Evolutionary conservation across 371 early-diverging fungal species (phyloP).

Genomic region (Apophysomyces sp.): DNA sequence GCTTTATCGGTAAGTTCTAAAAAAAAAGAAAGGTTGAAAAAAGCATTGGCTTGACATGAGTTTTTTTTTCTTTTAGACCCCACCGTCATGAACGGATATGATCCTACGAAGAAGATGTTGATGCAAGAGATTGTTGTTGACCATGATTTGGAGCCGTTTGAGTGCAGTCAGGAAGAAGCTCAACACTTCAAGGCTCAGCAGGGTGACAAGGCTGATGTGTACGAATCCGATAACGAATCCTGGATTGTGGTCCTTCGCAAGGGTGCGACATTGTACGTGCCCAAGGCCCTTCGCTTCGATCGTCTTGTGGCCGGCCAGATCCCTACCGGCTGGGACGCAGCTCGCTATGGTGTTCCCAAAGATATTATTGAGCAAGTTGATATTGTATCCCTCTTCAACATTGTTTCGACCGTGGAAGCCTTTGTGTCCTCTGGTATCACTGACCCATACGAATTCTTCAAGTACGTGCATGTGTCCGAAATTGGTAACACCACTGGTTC

Average conservation of each 20-base stretch:
- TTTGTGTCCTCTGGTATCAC: conserved; percentile 91
- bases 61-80: conserved; percentile 56
- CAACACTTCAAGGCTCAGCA: conserved; percentile 87
- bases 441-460: conserved; percentile 97
- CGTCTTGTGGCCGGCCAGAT: conserved; percentile 95
- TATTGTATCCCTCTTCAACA: conserved; percentile 82
- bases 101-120: conserved; percentile 86
- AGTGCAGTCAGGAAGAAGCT: conserved; percentile 91
- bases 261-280: conserved; percentile 88
- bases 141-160: conserved; percentile 90
- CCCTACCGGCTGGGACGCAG: conserved; percentile 94
- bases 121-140: conserved; percentile 93
- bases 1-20: conserved; percentile 72
- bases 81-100: conserved; percentile 87
- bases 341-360: conserved; percentile 93
- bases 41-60: not conserved
- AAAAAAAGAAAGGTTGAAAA: conserved; percentile 7
- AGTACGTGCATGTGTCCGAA: conserved; percentile 94
- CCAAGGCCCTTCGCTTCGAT: conserved; percentile 94
- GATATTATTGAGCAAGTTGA: conserved; percentile 94
- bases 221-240: conserved; percentile 64
- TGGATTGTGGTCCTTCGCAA: conserved; percentile 84
- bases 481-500: conserved; percentile 92
- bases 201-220: conserved; percentile 83
- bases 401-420: conserved; percentile 94